These are phyloP conservation scores for Penicillium roqueforti DNA, from an alignment of 495 filamentous ascomycete species.

Conservation along the genomic window DNA sequence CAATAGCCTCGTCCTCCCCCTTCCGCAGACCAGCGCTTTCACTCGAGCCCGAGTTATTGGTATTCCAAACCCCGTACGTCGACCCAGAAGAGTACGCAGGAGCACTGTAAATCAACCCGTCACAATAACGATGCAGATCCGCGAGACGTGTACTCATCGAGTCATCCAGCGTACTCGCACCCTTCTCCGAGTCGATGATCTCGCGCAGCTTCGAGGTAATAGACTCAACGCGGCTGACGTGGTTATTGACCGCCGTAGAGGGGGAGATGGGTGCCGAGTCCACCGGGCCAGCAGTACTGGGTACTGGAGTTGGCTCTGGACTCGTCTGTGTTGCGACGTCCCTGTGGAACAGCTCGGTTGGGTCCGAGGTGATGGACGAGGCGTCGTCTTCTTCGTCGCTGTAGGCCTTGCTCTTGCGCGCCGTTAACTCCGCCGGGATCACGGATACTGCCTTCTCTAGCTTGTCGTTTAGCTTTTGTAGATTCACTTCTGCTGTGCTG, in stretches of 20 bases:
- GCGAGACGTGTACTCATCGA: slow-evolving; percentile 38
- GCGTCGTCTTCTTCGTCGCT: slow-evolving; percentile 41
- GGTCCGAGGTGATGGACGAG: slow-evolving; percentile 53
- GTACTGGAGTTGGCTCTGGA: slow-evolving; percentile 38
- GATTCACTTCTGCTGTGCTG: slow-evolving; percentile 57
- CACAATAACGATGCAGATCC: slow-evolving; percentile 51
- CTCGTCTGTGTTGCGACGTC: slow-evolving; percentile 87
- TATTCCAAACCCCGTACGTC: slow-evolving; percentile 32
- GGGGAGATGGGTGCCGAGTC: slow-evolving; percentile 20
- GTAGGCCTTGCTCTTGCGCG: slow-evolving; percentile 15
- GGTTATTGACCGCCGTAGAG: slow-evolving; percentile 28
- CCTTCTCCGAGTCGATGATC: slow-evolving; percentile 45
- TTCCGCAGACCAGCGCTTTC: slow-evolving; percentile 35
- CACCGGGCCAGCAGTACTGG: slow-evolving; percentile 8
- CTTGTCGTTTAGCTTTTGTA: slow-evolving; percentile 66
- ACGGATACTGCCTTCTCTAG: slow-evolving; percentile 68
- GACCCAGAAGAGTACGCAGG: slow-evolving; percentile 28
- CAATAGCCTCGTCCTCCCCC: slow-evolving; percentile 71
- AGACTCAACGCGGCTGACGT: slow-evolving; percentile 43
- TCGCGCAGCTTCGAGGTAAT: slow-evolving; percentile 52
- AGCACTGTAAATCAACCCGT: slow-evolving; percentile 47
- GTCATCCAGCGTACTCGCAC: slow-evolving; percentile 42
- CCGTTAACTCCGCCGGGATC: slow-evolving; percentile 44
- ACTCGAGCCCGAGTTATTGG: slow-evolving; percentile 25
- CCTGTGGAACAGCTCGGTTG: slow-evolving; percentile 85